Percentiles rank a stretch among this genome's conserved stretches.
These are phyloP conservation scores for Termitomyces eurrhizus DNA, from an alignment of 768 basidiomycete genomes.

Conservation along the genomic window DNA sequence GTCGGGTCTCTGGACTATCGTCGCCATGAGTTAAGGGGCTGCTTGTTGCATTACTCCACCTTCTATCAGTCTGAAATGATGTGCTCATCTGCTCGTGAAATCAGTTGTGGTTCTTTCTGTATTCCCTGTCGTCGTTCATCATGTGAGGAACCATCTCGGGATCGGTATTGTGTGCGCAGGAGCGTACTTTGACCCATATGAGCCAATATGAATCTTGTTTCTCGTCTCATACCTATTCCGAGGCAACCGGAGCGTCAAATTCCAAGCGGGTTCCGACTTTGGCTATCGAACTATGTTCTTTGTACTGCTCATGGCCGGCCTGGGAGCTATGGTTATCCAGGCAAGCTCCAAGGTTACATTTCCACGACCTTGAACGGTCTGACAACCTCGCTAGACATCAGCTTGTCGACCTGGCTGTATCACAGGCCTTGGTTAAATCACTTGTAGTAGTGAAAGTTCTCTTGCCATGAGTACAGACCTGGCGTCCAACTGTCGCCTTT, in stretches of 20 bases:
- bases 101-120: not conserved
- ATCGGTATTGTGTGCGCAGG: conserved; percentile 68
- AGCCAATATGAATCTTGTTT: conserved; percentile 5
- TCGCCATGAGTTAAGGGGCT: conserved; percentile 27
- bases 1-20: conserved; percentile 25
- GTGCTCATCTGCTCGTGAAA: not conserved
- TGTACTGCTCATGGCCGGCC: conserved; percentile 57
- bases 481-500: conserved; percentile 54
- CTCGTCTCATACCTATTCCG: conserved; percentile 22
- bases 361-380: not conserved
- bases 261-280: conserved; percentile 71
- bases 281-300: conserved; percentile 72
- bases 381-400: conserved; percentile 39
- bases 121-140: conserved; percentile 17
- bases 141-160: conserved; percentile 47
- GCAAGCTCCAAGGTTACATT: conserved; percentile 20
- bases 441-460: not conserved
- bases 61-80: conserved; percentile 3
- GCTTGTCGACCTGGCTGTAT: conserved; percentile 68
- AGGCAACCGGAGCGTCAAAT: conserved; percentile 79
- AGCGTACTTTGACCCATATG: conserved; percentile 74
- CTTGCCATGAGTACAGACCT: conserved; percentile 35
- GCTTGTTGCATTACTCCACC: conserved; percentile 6
- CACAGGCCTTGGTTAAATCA: conserved; percentile 52
- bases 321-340: conserved; percentile 69